Conservation (phyloP, 441 rosid species). For the Macaranga tanarius region DNA sequence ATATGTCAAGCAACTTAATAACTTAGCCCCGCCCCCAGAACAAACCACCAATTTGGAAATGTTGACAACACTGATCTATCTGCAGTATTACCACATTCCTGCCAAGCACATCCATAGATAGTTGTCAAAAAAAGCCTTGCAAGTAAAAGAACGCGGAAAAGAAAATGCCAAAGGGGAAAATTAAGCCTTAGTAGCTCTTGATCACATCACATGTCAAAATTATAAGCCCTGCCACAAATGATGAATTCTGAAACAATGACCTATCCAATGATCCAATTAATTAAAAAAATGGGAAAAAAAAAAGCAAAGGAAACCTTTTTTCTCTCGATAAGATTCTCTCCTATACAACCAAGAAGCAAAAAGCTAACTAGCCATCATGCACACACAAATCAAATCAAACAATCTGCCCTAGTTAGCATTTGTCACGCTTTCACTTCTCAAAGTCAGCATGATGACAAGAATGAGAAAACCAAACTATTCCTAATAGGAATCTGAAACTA, state of each 20-base stretch:
- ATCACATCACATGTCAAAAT: neutral
- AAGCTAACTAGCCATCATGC: neutral
- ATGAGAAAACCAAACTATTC: neutral
- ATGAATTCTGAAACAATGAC: neutral
- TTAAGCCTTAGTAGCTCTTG: neutral
- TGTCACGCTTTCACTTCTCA: slow-evolving; percentile 6
- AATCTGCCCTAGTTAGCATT: neutral
- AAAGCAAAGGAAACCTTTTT: too few species aligned
- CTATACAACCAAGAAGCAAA: neutral
- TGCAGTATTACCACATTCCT: slow-evolving; percentile 26
- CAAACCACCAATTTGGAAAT: slow-evolving; percentile 24
- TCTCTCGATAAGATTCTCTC: neutral
- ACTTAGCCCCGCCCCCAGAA: slow-evolving; percentile 22
- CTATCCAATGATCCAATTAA: neutral
- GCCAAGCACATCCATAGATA: slow-evolving; percentile 24
- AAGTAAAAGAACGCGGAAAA: neutral
- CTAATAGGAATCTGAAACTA: slow-evolving; percentile 6
- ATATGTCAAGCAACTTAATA: slow-evolving; percentile 23
- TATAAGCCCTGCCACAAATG: neutral
- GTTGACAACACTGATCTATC: slow-evolving; percentile 13
- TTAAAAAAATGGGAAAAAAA: neutral
- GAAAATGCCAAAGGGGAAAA: slow-evolving; percentile 4
- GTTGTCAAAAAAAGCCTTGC: slow-evolving; percentile 3
- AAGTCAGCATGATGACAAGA: neutral
- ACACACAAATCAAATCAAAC: slow-evolving; percentile 1